Conservation (phyloP, 352 stramenopile genomes). For the Phytopythium montanum region DNA sequence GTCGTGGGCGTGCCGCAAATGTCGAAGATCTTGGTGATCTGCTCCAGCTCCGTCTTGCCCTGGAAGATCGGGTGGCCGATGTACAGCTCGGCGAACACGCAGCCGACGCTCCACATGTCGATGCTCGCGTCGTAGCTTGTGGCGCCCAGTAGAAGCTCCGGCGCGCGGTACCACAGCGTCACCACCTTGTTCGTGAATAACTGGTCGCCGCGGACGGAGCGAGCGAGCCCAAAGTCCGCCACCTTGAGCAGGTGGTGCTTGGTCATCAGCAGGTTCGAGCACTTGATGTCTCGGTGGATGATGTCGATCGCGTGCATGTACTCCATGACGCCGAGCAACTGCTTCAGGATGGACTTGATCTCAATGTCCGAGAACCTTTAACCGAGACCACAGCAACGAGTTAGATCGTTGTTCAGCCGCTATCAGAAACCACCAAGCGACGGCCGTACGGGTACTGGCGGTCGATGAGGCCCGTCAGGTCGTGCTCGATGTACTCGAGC, state of each 20-base stretch:
- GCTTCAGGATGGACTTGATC: constrained; percentile 88
- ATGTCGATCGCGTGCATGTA: constrained; percentile 89
- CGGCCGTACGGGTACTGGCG: constrained; percentile 68
- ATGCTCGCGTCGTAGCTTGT: constrained; percentile 92
- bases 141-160: constrained; percentile 92
- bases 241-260: constrained; percentile 81
- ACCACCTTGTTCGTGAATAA: constrained; percentile 96
- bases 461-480: constrained; percentile 86
- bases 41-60: constrained; percentile 85
- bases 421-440: too few species aligned
- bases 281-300: constrained; percentile 93
- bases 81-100: constrained; percentile 85
- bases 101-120: constrained; percentile 95
- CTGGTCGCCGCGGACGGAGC: constrained; percentile 80
- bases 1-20: constrained; percentile 82
- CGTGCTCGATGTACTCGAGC: constrained; percentile 87
- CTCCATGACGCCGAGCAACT: constrained; percentile 82
- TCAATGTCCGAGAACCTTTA: constrained; percentile 71
- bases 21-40: constrained; percentile 88
- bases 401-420: too few species aligned
- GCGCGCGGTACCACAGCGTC: constrained; percentile 94
- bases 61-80: constrained; percentile 85
- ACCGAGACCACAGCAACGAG: too few species aligned
- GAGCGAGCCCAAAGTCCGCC: constrained; percentile 83
- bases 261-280: constrained; percentile 84